These are phyloP conservation scores for Dioscorea cayenensis DNA, from an alignment of 116 monocot genomes.

Conservation along the genomic window DNA sequence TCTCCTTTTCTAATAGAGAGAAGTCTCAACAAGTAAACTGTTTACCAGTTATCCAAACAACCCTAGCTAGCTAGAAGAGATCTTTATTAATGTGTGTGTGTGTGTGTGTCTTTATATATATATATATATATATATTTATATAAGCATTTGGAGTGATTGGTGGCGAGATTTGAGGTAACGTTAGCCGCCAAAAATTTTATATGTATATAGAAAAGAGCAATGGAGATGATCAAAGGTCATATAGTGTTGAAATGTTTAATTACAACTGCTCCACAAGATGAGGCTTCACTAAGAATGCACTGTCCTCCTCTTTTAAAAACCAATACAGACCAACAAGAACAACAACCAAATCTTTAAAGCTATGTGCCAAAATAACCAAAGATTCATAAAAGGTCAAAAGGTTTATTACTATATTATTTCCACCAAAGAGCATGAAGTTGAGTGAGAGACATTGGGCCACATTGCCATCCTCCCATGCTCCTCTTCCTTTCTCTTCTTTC, in stretches of 20 bases:
- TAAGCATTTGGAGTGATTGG: conserved; percentile 28
- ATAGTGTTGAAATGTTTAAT: background rate
- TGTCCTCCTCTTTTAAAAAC: conserved; percentile 5
- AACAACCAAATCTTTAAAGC: conserved; percentile 8
- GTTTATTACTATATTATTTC: background rate
- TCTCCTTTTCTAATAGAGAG: too few species aligned
- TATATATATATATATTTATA: background rate
- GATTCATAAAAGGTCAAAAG: background rate
- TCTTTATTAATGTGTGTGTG: too few species aligned
- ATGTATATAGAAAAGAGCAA: background rate
- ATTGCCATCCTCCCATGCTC: too few species aligned
- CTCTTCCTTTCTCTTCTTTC: too few species aligned
- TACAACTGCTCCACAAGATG: background rate
- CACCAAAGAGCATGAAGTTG: background rate
- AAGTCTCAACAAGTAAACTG: too few species aligned
- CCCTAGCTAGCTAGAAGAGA: too few species aligned
- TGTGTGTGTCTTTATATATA: too few species aligned
- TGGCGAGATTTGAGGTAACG: conserved; percentile 40
- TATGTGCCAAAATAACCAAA: background rate
- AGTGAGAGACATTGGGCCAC: too few species aligned
- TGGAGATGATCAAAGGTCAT: background rate
- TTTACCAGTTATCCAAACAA: too few species aligned
- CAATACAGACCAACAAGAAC: background rate
- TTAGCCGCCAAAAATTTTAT: conserved; percentile 25
- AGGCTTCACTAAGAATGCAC: conserved; percentile 3